phyloP scores from a whole-genome alignment of 2,329 filamentous ascomycete genomes.

The Colletotrichum sp. region DNA sequence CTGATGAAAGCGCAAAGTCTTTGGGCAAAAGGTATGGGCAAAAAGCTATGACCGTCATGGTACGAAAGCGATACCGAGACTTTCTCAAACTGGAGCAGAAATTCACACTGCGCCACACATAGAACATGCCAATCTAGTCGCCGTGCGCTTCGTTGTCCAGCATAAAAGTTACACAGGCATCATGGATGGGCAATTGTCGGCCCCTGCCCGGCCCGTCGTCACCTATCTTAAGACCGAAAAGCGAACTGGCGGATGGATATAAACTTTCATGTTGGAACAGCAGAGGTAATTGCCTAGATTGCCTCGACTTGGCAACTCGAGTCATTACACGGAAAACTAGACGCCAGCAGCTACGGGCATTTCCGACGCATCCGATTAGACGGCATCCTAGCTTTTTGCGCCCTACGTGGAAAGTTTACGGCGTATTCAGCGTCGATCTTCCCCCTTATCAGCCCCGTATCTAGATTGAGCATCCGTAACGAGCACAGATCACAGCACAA shows the following conservation, averaged over 20 bases:
- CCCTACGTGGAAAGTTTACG: background rate
- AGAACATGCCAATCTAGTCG: background rate
- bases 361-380: background rate
- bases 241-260: background rate
- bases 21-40: background rate
- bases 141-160: background rate
- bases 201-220: background rate
- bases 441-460: background rate
- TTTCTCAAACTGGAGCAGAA: background rate
- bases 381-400: background rate
- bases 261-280: background rate
- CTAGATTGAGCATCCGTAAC: background rate
- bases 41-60: background rate
- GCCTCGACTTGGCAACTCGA: background rate
- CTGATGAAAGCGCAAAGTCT: background rate
- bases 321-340: background rate
- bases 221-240: background rate
- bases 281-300: background rate
- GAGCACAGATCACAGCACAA: background rate
- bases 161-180: background rate
- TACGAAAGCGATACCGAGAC: background rate
- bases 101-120: background rate
- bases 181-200: background rate
- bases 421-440: background rate
- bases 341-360: accelerated